A percentile compares a stretch with the other conserved stretches of the same genome.
These are phyloP conservation scores for Schrenkiella parvula DNA, from an alignment of 345 rosid species.

Conservation along the genomic window DNA sequence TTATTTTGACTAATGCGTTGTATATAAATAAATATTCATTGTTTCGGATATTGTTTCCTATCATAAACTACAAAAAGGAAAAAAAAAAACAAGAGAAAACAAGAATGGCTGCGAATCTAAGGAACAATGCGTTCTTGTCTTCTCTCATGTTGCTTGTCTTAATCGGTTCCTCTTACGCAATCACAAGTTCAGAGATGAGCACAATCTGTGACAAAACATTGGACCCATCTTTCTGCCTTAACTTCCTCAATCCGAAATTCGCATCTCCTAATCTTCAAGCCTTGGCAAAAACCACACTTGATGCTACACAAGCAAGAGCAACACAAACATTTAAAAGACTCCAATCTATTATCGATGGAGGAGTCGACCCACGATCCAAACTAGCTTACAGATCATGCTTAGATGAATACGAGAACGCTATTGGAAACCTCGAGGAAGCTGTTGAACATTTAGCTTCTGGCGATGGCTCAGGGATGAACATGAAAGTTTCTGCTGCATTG, in stretches of 20 bases:
- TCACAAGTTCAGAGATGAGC: constrained; percentile 21
- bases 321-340: constrained; percentile 18
- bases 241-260: constrained; percentile 17
- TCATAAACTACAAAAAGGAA: background rate
- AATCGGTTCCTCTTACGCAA: constrained; percentile 30
- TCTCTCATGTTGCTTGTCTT: constrained; percentile 26
- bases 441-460: constrained; percentile 23
- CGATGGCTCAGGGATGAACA: constrained; percentile 24
- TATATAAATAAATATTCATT: constrained; percentile 7
- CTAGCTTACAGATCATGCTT: constrained; percentile 27
- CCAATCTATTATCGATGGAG: constrained; percentile 22
- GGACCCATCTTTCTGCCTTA: constrained; percentile 26
- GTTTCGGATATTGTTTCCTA: background rate
- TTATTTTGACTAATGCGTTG: constrained; percentile 17
- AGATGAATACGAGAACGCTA: constrained; percentile 17
- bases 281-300: constrained; percentile 25
- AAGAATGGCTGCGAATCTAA: constrained; percentile 29
- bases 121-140: constrained; percentile 34
- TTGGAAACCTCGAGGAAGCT: constrained; percentile 18
- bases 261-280: constrained; percentile 27
- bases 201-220: constrained; percentile 28
- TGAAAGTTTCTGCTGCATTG: constrained; percentile 27
- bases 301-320: constrained; percentile 20
- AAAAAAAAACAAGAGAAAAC: constrained; percentile 16
- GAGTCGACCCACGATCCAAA: constrained; percentile 28